These are phyloP conservation scores for Acanthamoeba healyi DNA, from an alignment of 208 protist genomes.

Conservation along the genomic window DNA sequence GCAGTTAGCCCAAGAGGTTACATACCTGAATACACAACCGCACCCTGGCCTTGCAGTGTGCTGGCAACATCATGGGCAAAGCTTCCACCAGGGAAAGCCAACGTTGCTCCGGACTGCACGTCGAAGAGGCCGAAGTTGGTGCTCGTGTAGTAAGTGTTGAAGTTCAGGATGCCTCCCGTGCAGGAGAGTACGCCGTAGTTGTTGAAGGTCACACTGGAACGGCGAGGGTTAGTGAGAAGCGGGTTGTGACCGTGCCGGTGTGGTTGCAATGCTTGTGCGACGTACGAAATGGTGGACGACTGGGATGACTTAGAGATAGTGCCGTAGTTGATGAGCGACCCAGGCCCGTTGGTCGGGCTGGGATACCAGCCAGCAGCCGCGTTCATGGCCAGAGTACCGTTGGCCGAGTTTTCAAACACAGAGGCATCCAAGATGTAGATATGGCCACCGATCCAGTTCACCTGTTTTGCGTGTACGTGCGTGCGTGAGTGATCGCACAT, in stretches of 20 bases:
- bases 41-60: constrained; percentile 33
- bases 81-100: constrained; percentile 21
- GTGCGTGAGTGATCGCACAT: too few relatives aligned
- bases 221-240: too few relatives aligned
- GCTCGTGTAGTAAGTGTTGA: neutral
- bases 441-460: constrained; percentile 14
- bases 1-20: too few relatives aligned
- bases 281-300: neutral
- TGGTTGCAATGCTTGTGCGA: too few relatives aligned
- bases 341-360: neutral
- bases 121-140: constrained; percentile 46
- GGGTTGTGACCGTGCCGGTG: too few relatives aligned
- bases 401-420: constrained; percentile 31
- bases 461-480: too few relatives aligned
- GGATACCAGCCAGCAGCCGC: neutral
- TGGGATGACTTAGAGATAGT: constrained; percentile 17
- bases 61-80: constrained; percentile 12
- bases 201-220: constrained; percentile 70
- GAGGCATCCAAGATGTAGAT: constrained; percentile 35
- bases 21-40: neutral
- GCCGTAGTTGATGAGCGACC: constrained; percentile 63
- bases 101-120: neutral
- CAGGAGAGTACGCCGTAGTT: constrained; percentile 59
- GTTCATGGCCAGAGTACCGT: constrained; percentile 10
- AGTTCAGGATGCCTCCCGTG: neutral